Percentiles rank a stretch among this genome's conserved stretches.
Conservation (phyloP, 2,329 filamentous ascomycete genomes). For the Zymoseptoria tritici region DNA sequence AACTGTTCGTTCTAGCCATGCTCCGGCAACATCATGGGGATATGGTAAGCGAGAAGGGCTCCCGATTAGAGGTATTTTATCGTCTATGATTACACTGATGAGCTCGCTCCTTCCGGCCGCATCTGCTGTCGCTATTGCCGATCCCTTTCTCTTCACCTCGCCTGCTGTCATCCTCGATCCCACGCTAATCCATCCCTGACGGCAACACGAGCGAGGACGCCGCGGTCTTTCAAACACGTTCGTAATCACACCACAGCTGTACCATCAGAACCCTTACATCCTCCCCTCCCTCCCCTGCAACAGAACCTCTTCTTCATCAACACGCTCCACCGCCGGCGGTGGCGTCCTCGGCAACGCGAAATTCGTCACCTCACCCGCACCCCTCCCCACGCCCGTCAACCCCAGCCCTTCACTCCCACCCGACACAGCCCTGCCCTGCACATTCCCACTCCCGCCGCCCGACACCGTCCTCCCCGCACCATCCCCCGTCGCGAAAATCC, state of each 20-base stretch:
- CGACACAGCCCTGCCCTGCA: not conserved
- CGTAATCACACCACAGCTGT: too few relatives aligned
- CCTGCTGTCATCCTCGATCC: too few relatives aligned
- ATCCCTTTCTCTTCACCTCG: not conserved
- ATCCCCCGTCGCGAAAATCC: not conserved
- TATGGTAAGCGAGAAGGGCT: too few relatives aligned
- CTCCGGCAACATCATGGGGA: too few relatives aligned
- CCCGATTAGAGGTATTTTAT: not conserved
- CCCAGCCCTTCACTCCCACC: not conserved
- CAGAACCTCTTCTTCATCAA: not conserved
- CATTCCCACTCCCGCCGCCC: not conserved
- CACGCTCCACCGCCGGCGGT: not conserved
- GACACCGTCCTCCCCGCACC: not conserved
- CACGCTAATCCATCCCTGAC: not conserved
- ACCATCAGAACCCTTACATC: not conserved
- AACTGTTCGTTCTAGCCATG: too few relatives aligned
- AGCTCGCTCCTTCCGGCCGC: not conserved
- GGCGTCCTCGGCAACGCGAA: not conserved
- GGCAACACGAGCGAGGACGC: not conserved
- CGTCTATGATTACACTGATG: not conserved
- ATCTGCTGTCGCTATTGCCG: not conserved
- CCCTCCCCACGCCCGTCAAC: not conserved
- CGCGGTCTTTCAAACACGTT: not conserved
- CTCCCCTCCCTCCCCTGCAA: not conserved
- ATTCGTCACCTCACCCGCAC: not conserved